Conservation (phyloP, 2,329 filamentous ascomycete species). For the Fusarium secorum region DNA sequence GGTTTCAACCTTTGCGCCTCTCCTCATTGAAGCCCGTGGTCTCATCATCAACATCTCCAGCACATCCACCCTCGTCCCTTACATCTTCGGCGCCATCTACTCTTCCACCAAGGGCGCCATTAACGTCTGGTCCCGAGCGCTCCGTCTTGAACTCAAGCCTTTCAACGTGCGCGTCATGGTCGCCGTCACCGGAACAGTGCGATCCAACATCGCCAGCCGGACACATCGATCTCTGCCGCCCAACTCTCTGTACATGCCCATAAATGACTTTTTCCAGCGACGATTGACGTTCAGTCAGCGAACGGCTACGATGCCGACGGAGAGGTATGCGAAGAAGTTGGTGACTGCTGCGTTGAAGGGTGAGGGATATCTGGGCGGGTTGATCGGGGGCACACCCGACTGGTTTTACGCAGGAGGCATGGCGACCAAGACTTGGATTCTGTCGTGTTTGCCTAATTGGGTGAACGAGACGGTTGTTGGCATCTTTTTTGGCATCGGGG, state of each 20-base stretch:
- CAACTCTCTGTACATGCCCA: slow-evolving; percentile 57
- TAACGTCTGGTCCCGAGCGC: slow-evolving; percentile 59
- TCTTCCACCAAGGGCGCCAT: slow-evolving; percentile 65
- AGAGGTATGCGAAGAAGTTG: slow-evolving; percentile 53
- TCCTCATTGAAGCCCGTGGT: slow-evolving; percentile 59
- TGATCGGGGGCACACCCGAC: slow-evolving; percentile 46
- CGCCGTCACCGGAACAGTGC: slow-evolving; percentile 62
- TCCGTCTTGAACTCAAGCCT: slow-evolving; percentile 62
- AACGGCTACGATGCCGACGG: slow-evolving; percentile 54
- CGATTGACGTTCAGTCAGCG: slow-evolving; percentile 59
- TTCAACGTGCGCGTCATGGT: slow-evolving; percentile 66
- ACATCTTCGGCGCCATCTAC: slow-evolving; percentile 63
- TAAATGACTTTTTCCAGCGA: slow-evolving; percentile 55
- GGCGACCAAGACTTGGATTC: slow-evolving; percentile 41
- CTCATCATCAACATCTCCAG: slow-evolving; percentile 65
- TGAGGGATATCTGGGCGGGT: slow-evolving; percentile 47
- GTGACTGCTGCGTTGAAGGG: slow-evolving; percentile 54
- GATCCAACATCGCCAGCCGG: slow-evolving; percentile 57
- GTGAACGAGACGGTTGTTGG: slow-evolving; percentile 43
- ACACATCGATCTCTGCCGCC: slow-evolving; percentile 52
- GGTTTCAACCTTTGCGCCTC: slow-evolving; percentile 58
- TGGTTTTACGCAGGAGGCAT: slow-evolving; percentile 49
- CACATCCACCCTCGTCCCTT: slow-evolving; percentile 58
- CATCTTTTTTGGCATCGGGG: slow-evolving; percentile 43
- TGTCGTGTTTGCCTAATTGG: slow-evolving; percentile 39